phyloP scores from a whole-genome alignment of 306 rosid genomes.

The Cucurbita pepo region DNA sequence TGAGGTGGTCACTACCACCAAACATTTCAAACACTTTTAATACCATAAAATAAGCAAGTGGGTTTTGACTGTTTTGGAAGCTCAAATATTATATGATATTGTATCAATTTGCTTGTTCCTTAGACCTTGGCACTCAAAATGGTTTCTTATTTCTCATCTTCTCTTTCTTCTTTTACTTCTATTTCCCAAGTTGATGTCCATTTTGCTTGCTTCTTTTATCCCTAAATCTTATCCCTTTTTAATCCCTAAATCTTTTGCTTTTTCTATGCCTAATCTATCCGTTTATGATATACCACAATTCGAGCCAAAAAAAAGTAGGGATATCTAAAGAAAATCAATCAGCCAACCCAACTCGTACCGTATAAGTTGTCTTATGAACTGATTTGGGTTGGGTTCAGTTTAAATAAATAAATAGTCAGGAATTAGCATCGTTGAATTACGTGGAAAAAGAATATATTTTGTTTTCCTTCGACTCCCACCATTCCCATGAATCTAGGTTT shows the following conservation, averaged over 20 bases:
- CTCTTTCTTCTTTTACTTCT: too few species aligned
- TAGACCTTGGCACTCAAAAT: constrained; percentile 1
- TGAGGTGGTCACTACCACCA: neutral
- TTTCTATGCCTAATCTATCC: neutral
- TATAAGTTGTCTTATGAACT: too few species aligned
- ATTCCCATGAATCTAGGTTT: neutral
- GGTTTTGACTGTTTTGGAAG: constrained; percentile 4
- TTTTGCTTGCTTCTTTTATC: neutral
- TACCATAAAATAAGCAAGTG: neutral
- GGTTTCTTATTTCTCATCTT: neutral
- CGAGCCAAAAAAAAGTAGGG: too few species aligned
- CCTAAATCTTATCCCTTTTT: neutral
- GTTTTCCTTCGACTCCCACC: neutral
- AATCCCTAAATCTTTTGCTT: neutral
- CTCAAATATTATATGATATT: neutral
- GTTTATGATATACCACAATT: neutral
- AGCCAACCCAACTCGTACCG: too few species aligned
- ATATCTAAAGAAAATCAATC: too few species aligned
- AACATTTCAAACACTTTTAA: neutral
- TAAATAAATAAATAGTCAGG: neutral
- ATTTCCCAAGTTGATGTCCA: neutral
- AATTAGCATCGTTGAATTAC: neutral
- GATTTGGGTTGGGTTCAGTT: too few species aligned
- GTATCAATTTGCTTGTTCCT: neutral
- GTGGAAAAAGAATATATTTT: neutral